Evolutionary conservation across 2,329 filamentous ascomycete genomes (phyloP).

Genomic region (Aspergillus quadrilineatus): DNA sequence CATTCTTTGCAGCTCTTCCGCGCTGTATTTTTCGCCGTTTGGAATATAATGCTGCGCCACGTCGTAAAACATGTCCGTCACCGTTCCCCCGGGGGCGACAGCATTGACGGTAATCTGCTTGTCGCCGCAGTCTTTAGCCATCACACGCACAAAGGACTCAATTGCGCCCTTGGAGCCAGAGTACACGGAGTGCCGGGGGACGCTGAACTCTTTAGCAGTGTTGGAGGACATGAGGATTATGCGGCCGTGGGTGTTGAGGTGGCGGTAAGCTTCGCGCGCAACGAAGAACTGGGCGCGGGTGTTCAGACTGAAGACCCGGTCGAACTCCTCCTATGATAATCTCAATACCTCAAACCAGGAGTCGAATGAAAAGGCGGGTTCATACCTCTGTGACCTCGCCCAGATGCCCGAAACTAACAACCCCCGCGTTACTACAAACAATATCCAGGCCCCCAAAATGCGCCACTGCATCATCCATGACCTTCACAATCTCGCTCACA

Average conservation of each 20-base stretch:
- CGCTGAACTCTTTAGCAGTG: constrained; percentile 60
- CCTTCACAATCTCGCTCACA: constrained; percentile 59
- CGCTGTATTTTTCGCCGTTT: constrained; percentile 5
- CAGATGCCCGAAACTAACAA: constrained; percentile 42
- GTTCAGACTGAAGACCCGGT: constrained; percentile 62
- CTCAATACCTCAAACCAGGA: background rate
- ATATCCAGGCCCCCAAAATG: constrained; percentile 69
- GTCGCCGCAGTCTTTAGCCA: constrained; percentile 69
- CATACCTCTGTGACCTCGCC: constrained; percentile 33
- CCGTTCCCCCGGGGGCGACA: constrained; percentile 66
- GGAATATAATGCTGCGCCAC: constrained; percentile 14
- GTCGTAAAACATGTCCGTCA: constrained; percentile 65
- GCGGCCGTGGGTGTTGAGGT: constrained; percentile 67
- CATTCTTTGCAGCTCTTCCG: constrained; percentile 9
- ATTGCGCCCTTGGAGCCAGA: constrained; percentile 74
- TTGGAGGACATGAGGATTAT: constrained; percentile 75
- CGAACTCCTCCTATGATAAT: constrained; percentile 26
- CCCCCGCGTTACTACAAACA: constrained; percentile 47
- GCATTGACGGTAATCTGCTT: constrained; percentile 68
- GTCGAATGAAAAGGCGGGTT: constrained; percentile 23
- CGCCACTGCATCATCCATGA: constrained; percentile 63
- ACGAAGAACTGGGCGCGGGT: constrained; percentile 65
- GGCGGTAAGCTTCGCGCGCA: constrained; percentile 65
- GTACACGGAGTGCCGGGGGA: constrained; percentile 71
- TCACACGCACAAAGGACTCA: constrained; percentile 72